Base-by-base conservation (phyloP, 2,329 filamentous ascomycete genomes). In the Tolypocladium ophioglossoides region DNA sequence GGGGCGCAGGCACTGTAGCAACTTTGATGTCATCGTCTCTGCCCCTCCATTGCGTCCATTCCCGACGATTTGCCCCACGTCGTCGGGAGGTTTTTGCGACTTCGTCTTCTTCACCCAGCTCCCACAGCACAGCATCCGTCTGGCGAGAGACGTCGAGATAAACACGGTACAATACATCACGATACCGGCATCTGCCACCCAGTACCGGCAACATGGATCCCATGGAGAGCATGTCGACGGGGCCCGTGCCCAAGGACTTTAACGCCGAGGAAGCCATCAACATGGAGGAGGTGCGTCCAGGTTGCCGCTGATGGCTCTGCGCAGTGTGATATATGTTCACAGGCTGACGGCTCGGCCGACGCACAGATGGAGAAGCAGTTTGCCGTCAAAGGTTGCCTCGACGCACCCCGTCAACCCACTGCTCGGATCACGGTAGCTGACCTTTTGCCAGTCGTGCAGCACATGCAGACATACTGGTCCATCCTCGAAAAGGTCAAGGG, bases 341-440 rank as follows among this genome's bases (percentile, higher is more conserved):
- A 9, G 16, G 35, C 51, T 56, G 39, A 52, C 56, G 56, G 27
- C 57, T 49, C 12, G n/a, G 34, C 34, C 24, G 4, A 20, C 22
- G 9, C 39, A 8, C 22, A 95, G 89, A 96, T 99, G 70, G 94
- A 99, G 81, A 96, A 96, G 80, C 94, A 97, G 72, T 99, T 99
- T 66, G 94, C 94, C 34, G 94, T 99, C 64, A 97, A 97, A 78
- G 87, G 88, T 90, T 6, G 37, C 9, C 22, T 32, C 50, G 2
- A 16, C 35, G 5, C 35, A 6, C 35, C 32, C 14, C 35, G 14
- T 37, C 35, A 6, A 16, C 44, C 14, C 44, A 18, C 35, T 8
- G 35, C 3, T 16, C 35, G 16, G 12, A 12, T 24, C 9, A 3
- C 51, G 20, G 27, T 46, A 22, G 30, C 50, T 38, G 30, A 38